phyloP scores from a whole-genome alignment of 495 filamentous ascomycete species.

The Tuber borchii region DNA sequence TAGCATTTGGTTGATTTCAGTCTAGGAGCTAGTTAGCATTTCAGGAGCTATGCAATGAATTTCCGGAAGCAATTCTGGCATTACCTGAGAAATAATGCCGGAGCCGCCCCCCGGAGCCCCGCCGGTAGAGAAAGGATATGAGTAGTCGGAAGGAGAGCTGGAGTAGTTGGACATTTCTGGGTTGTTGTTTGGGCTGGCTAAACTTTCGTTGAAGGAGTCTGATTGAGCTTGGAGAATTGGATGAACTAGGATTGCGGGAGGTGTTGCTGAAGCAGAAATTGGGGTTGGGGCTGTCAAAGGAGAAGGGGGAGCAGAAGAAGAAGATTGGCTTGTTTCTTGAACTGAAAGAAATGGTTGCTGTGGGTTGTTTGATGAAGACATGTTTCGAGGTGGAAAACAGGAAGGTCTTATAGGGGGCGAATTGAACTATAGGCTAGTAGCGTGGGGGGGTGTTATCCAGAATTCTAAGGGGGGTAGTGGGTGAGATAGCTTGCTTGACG shows the following conservation, averaged over 20 bases:
- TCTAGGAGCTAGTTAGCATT: conserved; percentile 36
- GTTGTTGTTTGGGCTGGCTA: conserved; percentile 11
- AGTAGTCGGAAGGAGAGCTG: conserved; percentile 29
- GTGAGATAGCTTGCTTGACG: neutral
- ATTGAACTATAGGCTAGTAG: neutral
- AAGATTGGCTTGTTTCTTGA: conserved; percentile 17
- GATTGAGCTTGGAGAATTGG: conserved; percentile 28
- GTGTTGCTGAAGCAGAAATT: neutral
- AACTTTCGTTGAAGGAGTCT: conserved; percentile 31
- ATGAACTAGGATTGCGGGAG: conserved; percentile 15
- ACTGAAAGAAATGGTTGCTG: conserved; percentile 20
- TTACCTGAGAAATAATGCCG: conserved; percentile 26
- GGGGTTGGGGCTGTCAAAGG: conserved; percentile 1
- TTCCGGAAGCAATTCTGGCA: neutral
- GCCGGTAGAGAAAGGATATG: conserved; percentile 16
- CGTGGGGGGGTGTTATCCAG: neutral
- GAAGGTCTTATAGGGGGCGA: neutral
- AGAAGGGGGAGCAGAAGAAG: conserved; percentile 26
- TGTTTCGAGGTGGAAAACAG: neutral
- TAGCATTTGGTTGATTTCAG: conserved; percentile 50
- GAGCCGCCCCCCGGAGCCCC: conserved; percentile 7
- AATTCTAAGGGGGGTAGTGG: neutral
- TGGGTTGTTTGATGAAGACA: conserved; percentile 24
- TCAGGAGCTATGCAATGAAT: neutral
- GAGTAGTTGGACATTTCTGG: conserved; percentile 30